These are phyloP conservation scores for Neonectria hederae DNA, from an alignment of 2,329 filamentous ascomycete species.

Conservation along the genomic window DNA sequence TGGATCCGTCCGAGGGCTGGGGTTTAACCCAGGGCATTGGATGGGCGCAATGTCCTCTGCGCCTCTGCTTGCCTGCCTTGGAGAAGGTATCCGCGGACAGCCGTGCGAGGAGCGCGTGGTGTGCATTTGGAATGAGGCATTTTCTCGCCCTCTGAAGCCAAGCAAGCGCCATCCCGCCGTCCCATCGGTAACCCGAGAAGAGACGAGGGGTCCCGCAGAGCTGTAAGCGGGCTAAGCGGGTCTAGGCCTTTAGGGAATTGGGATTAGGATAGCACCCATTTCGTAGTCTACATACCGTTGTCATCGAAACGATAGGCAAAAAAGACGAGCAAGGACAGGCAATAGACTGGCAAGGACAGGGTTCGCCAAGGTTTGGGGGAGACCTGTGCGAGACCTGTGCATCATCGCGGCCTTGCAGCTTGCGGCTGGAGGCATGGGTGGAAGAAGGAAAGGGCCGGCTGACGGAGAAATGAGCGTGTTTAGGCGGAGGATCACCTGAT, in stretches of 20 bases:
- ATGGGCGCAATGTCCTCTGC: constrained; percentile 18
- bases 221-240: constrained; percentile 28
- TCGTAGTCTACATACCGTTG: not conserved
- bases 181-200: constrained; percentile 19
- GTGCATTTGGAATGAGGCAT: constrained; percentile 21
- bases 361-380: constrained; percentile 31
- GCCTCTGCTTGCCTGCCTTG: constrained; percentile 13
- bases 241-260: constrained; percentile 33
- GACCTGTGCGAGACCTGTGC: constrained; percentile 27
- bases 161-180: constrained; percentile 18
- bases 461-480: not conserved
- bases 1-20: not conserved
- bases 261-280: not conserved
- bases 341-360: constrained; percentile 6
- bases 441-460: not conserved
- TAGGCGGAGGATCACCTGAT: constrained; percentile 20
- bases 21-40: constrained; percentile 28
- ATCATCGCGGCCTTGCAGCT: constrained; percentile 18
- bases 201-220: constrained; percentile 14
- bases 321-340: too few relatives aligned
- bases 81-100: constrained; percentile 18
- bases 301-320: not conserved
- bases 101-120: constrained; percentile 2
- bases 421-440: not conserved
- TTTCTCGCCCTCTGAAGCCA: constrained; percentile 21